Evolutionary conservation across 2,329 filamentous ascomycete genomes (phyloP).

Genomic region (Metarhizium anisopliae): DNA sequence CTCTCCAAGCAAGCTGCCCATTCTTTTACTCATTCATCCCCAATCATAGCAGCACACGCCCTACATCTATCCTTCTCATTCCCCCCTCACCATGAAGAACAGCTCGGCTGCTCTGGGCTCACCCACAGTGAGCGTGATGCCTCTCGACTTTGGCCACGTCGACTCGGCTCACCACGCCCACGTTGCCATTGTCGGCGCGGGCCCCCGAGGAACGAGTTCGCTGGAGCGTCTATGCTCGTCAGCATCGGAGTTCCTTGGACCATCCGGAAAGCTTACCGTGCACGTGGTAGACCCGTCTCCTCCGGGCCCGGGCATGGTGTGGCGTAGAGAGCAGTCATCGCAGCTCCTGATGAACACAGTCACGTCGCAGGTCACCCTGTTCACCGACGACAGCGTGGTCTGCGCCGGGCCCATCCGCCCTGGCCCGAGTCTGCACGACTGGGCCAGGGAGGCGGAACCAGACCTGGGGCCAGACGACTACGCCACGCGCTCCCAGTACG

Average conservation of each 20-base stretch:
- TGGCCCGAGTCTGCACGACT: slow-evolving; percentile 5
- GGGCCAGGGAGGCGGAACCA: not conserved
- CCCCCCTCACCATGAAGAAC: not conserved
- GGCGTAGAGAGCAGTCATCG: slow-evolving; percentile 5
- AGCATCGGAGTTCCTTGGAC: not conserved
- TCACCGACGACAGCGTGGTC: slow-evolving; percentile 3
- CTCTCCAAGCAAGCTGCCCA: not conserved
- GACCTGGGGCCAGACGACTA: slow-evolving; percentile 6
- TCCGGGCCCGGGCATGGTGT: slow-evolving; percentile 2
- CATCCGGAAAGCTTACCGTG: not conserved
- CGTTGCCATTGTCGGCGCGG: slow-evolving; percentile 6
- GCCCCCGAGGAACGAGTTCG: slow-evolving; percentile 5
- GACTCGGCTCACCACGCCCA: not conserved
- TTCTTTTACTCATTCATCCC: not conserved
- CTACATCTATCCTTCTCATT: not conserved
- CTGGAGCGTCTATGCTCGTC: slow-evolving; percentile 5
- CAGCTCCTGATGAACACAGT: slow-evolving; percentile 7
- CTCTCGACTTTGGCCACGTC: not conserved
- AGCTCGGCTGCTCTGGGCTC: not conserved
- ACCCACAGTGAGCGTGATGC: not conserved
- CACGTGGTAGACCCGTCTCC: slow-evolving; percentile 4
- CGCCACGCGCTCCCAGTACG: slow-evolving; percentile 3
- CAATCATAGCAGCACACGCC: not conserved
- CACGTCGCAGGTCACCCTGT: slow-evolving; percentile 5
- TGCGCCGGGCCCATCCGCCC: slow-evolving; percentile 4